Evolutionary conservation across 2,329 filamentous ascomycete species (phyloP).

Genomic region (Clarireedia homoeocarpa): DNA sequence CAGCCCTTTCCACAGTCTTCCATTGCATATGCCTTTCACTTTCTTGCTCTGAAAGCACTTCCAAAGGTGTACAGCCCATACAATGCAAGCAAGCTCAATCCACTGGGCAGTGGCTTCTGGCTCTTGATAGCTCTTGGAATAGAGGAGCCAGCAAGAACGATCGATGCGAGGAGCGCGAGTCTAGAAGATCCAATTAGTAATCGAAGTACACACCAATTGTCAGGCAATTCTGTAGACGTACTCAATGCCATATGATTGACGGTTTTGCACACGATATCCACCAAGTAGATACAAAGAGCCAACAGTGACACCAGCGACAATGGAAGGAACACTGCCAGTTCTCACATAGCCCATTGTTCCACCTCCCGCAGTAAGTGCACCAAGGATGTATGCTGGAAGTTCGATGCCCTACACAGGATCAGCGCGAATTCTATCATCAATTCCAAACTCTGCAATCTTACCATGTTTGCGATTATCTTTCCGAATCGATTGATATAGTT

Average conservation of each 20-base stretch:
- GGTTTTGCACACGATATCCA: constrained; percentile 69
- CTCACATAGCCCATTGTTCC: constrained; percentile 80
- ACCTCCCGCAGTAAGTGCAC: constrained; percentile 74
- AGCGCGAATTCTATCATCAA: background rate
- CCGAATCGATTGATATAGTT: background rate
- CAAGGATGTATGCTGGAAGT: constrained; percentile 69
- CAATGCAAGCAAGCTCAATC: constrained; percentile 68
- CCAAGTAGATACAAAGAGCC: constrained; percentile 70
- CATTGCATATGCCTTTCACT: constrained; percentile 27
- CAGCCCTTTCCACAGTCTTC: background rate
- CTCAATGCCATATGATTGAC: constrained; percentile 75
- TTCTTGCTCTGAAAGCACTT: constrained; percentile 44
- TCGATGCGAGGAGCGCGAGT: constrained; percentile 76
- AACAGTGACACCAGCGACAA: constrained; percentile 77
- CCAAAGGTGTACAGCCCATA: constrained; percentile 79
- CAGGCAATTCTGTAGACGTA: background rate
- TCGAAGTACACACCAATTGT: background rate
- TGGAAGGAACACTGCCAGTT: constrained; percentile 78
- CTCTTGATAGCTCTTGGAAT: constrained; percentile 80
- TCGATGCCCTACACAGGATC: constrained; percentile 33
- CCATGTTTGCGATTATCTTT: constrained; percentile 21
- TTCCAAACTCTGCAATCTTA: constrained; percentile 3
- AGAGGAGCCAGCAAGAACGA: constrained; percentile 75
- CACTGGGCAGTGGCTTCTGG: constrained; percentile 75
- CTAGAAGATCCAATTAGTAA: background rate